Base-by-base conservation (phyloP, 2,329 filamentous ascomycete species). In the Polychaeton citri region DNA sequence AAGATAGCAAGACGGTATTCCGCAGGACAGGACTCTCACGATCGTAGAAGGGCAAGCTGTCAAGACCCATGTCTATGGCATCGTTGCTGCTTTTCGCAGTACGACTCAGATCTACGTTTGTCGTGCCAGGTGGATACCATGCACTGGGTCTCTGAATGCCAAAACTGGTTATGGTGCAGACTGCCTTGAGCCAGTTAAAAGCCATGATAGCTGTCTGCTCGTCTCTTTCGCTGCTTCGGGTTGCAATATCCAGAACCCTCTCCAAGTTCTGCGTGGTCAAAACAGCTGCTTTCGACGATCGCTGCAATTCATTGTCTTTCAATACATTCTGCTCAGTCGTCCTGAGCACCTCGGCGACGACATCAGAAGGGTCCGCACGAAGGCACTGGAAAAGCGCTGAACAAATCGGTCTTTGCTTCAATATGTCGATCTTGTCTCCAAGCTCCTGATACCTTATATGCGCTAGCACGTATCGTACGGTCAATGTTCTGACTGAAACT, bases 401-500 rank as follows among this genome's bases (percentile, higher is more conserved):
- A 19, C 81, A 70, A 13, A 86, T 62, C 42, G 80, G 65, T 43
- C 74, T 72, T 51, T 92, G 83, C 21, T 77, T 79, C 21, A 98
- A 63, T 4, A 98, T 71, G 49, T 94, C 87, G 41, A 71, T 76
- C 59, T 92, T 93, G 10, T 79, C 78, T 41, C 81, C 75, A 4
- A 77, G 66, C 43, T 82, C 76, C 38, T 95, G 71, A 47, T 84
- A 82, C 50, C 77, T 83, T 43, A 98, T 64, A 43, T 84, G 78
- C 17, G 79, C 76, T 40, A 95, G 62, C 21, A 95, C 65, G 55
- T 94, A 87, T 28, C 80, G 74, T 36, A 93, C 70, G 6, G 87
- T 81, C 51, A 87, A 85, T 2, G 83, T 84, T 36, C 90, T 72
- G 13, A 94, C 71, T 6, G 86, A 87, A 2, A 86, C 81, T 48